Evolutionary conservation across 2,329 filamentous ascomycete genomes (phyloP), one percentile per base, ranked within the genome.

Genomic region (Pseudofabraea citricarpa): DNA sequence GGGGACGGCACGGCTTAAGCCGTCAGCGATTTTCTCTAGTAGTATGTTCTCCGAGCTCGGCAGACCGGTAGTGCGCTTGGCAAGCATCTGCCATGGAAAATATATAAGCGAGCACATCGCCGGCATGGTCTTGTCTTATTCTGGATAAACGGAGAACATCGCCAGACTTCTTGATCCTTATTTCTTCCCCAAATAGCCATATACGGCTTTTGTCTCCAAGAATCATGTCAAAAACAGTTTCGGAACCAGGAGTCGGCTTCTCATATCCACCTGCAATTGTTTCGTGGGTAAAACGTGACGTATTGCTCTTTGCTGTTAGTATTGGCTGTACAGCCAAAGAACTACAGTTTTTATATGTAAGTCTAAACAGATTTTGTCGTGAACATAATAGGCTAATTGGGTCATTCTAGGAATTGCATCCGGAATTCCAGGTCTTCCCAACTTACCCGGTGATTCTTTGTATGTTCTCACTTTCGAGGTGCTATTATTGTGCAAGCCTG

Each of bases 11-110:
- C n/a, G n/a, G n/a, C n/a, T n/a, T n/a, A n/a, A n/a, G n/a, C n/a
- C n/a, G n/a, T n/a, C n/a, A n/a, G n/a, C n/a, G n/a, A n/a, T n/a
- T n/a, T n/a, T n/a, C n/a, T n/a, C n/a, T n/a, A n/a, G n/a, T n/a
- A n/a, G n/a, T n/a, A n/a, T n/a, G n/a, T n/a, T n/a, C n/a, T 31
- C 27, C 27, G 27, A 31, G 27, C 27, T 31, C 27, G 27, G 27
- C 27, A n/a, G 27, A 31, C 27, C 16, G n/a, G n/a, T n/a, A n/a
- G n/a, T n/a, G n/a, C n/a, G n/a, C n/a, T n/a, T n/a, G n/a, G n/a
- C n/a, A n/a, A n/a, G 87, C 95, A 52, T 95, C 94, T 71, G 88
- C 81, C 59, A 15, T n/a, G 27, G 5, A 5, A 31, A 10, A 31
- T 31, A 31, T 7, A 31, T 31, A 31, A 31, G 27, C 27, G 27